phyloP scores from a whole-genome alignment of 2,329 filamentous ascomycete species.

The Metarhizium robertsii region DNA sequence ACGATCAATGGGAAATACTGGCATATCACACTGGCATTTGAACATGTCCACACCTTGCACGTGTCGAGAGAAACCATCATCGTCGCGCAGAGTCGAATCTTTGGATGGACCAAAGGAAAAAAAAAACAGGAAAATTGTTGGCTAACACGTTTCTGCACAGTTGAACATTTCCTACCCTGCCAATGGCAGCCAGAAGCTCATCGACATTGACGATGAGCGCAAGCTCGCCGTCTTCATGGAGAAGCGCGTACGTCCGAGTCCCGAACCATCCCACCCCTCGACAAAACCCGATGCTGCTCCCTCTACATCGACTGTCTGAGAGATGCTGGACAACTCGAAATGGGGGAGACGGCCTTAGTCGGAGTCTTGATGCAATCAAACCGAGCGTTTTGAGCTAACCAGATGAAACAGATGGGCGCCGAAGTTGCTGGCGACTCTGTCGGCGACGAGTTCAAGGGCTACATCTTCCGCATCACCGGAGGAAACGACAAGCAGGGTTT shows the following conservation, averaged over 20 bases:
- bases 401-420: conserved; percentile 59
- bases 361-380: too few species aligned
- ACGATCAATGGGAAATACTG: background rate
- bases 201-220: conserved; percentile 99
- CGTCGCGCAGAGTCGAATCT: background rate
- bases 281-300: too few species aligned
- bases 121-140: background rate
- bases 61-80: background rate
- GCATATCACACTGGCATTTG: background rate
- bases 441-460: conserved; percentile 99
- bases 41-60: background rate
- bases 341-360: too few species aligned
- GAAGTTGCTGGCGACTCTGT: conserved; percentile 91
- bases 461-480: conserved; percentile 98
- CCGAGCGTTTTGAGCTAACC: conserved; percentile 21
- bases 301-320: too few species aligned
- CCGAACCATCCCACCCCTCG: background rate
- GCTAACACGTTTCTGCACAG: conserved; percentile 31
- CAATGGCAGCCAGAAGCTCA: conserved; percentile 99
- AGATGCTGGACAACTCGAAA: too few species aligned
- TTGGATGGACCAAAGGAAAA: background rate
- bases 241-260: conserved; percentile 64
- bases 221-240: conserved; percentile 99
- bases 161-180: conserved; percentile 78
- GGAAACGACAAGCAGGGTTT: conserved; percentile 99